phyloP scores from a whole-genome alignment of 768 basidiomycete species.

The Lyophyllum semitale region DNA sequence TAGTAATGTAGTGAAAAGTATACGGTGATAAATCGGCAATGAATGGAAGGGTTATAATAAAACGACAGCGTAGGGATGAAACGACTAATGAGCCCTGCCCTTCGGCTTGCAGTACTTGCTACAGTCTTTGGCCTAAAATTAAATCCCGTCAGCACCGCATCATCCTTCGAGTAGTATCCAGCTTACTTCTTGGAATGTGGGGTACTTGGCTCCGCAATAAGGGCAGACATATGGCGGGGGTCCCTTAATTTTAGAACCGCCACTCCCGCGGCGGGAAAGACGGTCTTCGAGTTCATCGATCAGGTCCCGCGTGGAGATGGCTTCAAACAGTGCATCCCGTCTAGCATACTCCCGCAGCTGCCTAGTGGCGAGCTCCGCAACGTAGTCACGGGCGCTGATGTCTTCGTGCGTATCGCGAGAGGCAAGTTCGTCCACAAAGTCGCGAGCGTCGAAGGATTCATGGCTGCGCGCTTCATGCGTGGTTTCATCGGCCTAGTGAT shows the following conservation, averaged over 20 bases:
- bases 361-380: background rate
- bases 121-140: background rate
- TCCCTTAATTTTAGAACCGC: background rate
- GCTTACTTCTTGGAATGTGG: background rate
- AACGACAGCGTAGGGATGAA: too few relatives aligned
- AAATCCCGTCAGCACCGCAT: too few relatives aligned
- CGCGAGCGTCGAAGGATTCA: background rate
- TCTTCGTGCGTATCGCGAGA: background rate
- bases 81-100: too few relatives aligned
- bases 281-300: background rate
- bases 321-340: background rate
- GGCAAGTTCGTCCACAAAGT: background rate
- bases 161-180: background rate
- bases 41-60: too few relatives aligned
- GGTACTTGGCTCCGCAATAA: background rate
- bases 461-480: background rate
- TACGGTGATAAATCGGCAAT: too few relatives aligned
- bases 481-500: background rate
- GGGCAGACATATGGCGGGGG: slow-evolving; percentile 1
- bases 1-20: too few relatives aligned
- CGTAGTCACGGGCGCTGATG: too few relatives aligned
- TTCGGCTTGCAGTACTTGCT: slow-evolving; percentile 1
- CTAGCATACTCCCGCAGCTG: background rate
- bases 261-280: background rate
- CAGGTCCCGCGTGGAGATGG: background rate